phyloP scores from a whole-genome alignment of 2,329 filamentous ascomycete species.

The Tympanopsis confertula region DNA sequence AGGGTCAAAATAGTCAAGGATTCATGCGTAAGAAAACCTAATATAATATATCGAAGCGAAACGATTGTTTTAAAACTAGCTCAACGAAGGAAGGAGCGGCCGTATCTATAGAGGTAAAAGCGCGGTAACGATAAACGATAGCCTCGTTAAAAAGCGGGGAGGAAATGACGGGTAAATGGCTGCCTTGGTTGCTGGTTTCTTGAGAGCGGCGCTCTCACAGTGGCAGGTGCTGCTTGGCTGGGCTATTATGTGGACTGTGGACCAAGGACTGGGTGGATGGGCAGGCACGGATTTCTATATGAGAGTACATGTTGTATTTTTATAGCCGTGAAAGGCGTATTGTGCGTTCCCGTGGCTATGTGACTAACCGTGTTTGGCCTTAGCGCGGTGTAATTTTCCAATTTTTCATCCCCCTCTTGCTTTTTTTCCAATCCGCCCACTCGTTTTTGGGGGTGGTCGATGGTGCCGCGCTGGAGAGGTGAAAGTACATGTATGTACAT shows the following conservation, averaged over 20 bases:
- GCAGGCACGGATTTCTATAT: constrained; percentile 12
- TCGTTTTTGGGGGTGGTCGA: too few relatives aligned
- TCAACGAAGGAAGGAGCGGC: not conserved
- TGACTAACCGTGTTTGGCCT: constrained; percentile 5
- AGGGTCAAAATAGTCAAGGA: too few relatives aligned
- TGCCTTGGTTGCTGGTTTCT: not conserved
- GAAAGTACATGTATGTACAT: too few relatives aligned
- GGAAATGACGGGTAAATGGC: not conserved
- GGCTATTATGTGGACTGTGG: not conserved
- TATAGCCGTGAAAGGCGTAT: constrained; percentile 11
- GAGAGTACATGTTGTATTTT: constrained; percentile 14
- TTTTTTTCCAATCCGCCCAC: too few relatives aligned
- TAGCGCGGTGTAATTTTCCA: constrained; percentile 7
- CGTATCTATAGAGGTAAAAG: not conserved
- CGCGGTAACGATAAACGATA: not conserved
- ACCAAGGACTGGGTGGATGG: constrained; percentile 5
- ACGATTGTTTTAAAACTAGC: too few relatives aligned
- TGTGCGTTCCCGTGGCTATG: constrained; percentile 4
- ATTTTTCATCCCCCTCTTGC: not conserved
- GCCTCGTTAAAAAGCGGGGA: not conserved
- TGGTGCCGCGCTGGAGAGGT: too few relatives aligned
- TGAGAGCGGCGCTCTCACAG: not conserved
- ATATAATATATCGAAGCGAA: too few relatives aligned
- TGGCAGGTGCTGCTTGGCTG: not conserved
- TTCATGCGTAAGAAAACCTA: too few relatives aligned